phyloP scores from a whole-genome alignment of 257 asterid species.

The Solanum neorickii region DNA sequence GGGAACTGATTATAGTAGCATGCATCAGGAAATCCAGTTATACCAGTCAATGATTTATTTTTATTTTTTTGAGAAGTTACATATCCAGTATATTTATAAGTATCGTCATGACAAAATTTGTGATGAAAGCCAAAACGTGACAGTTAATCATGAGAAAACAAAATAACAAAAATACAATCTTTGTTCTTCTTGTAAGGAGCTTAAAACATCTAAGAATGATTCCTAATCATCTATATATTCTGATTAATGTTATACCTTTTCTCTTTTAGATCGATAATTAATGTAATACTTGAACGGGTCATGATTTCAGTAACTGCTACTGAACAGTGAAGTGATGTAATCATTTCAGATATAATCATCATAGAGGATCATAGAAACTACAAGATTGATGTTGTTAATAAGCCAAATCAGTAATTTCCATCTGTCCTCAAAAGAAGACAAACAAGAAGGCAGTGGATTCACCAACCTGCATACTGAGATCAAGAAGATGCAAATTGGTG shows the following conservation, averaged over 20 bases:
- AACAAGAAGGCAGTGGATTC: neutral
- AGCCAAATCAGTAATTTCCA: neutral
- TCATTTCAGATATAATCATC: neutral
- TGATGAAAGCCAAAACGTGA: neutral
- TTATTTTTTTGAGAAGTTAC: neutral
- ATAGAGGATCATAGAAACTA: neutral
- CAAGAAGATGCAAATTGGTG: slow-evolving; percentile 79
- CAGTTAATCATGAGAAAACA: neutral
- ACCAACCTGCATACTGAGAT: slow-evolving; percentile 85
- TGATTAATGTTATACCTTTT: neutral
- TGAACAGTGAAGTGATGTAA: neutral
- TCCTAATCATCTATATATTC: neutral
- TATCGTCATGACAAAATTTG: neutral
- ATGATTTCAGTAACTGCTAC: neutral
- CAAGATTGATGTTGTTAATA: neutral
- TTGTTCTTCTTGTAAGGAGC: neutral
- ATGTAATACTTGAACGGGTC: neutral
- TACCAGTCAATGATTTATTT: neutral
- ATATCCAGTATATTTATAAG: neutral
- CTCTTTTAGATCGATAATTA: neutral
- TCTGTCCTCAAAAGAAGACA: neutral
- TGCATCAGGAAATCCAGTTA: neutral
- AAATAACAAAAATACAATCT: neutral
- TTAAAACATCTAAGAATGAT: neutral
- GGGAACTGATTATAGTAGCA: neutral